Evolutionary conservation across 1,139 yeast genomes (phyloP), one percentile per base, ranked within the genome.

Genomic region (Suhomyces atakaporum): DNA sequence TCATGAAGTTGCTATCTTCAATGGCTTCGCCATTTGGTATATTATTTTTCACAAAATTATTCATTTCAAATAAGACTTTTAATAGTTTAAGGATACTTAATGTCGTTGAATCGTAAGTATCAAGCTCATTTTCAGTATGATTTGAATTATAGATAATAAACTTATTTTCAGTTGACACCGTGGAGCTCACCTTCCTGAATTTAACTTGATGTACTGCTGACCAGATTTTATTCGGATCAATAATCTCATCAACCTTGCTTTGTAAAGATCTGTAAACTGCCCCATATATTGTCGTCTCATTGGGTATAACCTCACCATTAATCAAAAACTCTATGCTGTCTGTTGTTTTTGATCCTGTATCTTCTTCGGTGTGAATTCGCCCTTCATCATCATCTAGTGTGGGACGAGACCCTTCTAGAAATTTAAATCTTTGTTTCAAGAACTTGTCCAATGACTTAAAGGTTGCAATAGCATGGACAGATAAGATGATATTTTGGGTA

Each of bases 391-490:
- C 19, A 16, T 10, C 34, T 13, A n/a, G n/a, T n/a, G 16, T 11
- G 28, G 40, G 53, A 21, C 42, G 29, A 10, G 60, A 27, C 16
- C 49, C 54, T 12, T 58, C 63, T 16, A 61, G 34, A 25, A 65
- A 50, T 20, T 46, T 47, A 11, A 65, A 46, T 36, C 69, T 51
- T 34, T 58, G 69, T 29, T 56, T 76, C 43, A 83, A 61, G 51
- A 86, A 88, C 2, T 79, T 75, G 35, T 79, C 82, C 26, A 90
- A 71, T 1, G 90, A 78, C 41, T 75, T 77, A 54, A 88, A 83
- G 0, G 96, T 84, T 0, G 96, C 95, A 49, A 89, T 82, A 0
- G 95, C 95, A 56, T 89, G 96, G n/a, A 86, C 85, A 12, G 90
- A 75, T 13, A 89, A 63, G 22, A 79, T 62, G 51, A 82, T 54